Base-by-base conservation (phyloP, 305 asterid species). In the Salvia sclarea region DNA sequence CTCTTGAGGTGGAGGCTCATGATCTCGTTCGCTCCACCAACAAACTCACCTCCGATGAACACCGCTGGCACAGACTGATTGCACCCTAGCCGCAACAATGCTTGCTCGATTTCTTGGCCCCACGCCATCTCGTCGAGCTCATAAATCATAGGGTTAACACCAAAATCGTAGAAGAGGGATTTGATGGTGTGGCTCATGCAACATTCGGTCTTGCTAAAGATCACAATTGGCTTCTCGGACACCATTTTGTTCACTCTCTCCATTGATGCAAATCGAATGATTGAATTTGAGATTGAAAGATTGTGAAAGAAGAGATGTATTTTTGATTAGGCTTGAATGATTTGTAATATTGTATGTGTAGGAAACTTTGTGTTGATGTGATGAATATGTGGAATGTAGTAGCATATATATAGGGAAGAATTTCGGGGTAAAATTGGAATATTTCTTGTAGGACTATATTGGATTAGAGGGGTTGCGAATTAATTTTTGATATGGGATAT, bases 11-110 rank as follows among this genome's bases (percentile, higher is more conserved):
- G 97, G 68, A 86, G 94, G 41, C 84, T 81, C 86, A 79, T 88
- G 55, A 90, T 61, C 79, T 90, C 95, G 35, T 80, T 83, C 10
- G 80, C 87, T 45, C 95, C 96, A 1, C 97, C 97, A 0, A 90
- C 82, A 14, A 84, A 77, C 21, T 86, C 73, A 0, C 97, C 96
- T 2, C 88, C 88, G 7, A 90, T 83, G 84, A 88, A 90, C 64
- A 90, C 87, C 2, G 85, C 87, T 1, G 95, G 97, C n/a, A 80
- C 78, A 0, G 79, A 70, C 0, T 91, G 88, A 44, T 71, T 84
- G 61, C 85, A 75, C 0, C 94, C 94, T n/a, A 64, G 67, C 40
- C 67, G 68, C 7, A 75, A 17, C 17, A 90, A 67, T 0, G 88
- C 85, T 54, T 86, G 94, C 78, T 90, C 95, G 63, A 90, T 88